phyloP scores from a whole-genome alignment of 2,329 filamentous ascomycete genomes.

The Exophiala xenobiotica region DNA sequence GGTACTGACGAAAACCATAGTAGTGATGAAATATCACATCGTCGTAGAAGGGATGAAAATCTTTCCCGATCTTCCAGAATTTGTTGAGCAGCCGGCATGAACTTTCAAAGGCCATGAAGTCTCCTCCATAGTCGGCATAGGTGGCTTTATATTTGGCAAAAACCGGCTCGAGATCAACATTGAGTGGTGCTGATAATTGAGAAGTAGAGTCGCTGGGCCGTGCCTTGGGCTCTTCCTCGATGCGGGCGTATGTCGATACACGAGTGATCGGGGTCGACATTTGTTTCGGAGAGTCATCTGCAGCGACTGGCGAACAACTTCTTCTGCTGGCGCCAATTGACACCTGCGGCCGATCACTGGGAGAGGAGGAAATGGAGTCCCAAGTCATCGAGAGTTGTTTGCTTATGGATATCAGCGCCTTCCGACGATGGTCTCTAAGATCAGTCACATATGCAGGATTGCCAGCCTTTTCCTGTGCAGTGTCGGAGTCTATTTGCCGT shows the following conservation, averaged over 20 bases:
- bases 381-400: not conserved
- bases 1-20: conserved; percentile 39
- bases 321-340: not conserved
- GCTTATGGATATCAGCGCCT: not conserved
- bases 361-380: not conserved
- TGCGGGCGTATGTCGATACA: conserved; percentile 9
- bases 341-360: not conserved
- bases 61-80: conserved; percentile 33
- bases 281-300: not conserved
- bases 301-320: not conserved
- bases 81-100: conserved; percentile 39
- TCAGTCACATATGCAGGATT: not conserved
- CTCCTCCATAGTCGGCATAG: conserved; percentile 42
- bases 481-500: too few species aligned
- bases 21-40: conserved; percentile 46
- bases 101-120: conserved; percentile 40
- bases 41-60: conserved; percentile 45
- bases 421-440: conserved; percentile 3
- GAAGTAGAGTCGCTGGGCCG: conserved; percentile 1
- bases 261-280: conserved; percentile 13
- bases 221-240: not conserved
- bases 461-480: too few species aligned
- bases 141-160: conserved; percentile 40
- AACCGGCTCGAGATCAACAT: conserved; percentile 25
- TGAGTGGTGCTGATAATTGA: not conserved